Evolutionary conservation across 2,329 filamentous ascomycete species (phyloP), one percentile per base, ranked within the genome.

Genomic region (Cordyceps tenuipes): DNA sequence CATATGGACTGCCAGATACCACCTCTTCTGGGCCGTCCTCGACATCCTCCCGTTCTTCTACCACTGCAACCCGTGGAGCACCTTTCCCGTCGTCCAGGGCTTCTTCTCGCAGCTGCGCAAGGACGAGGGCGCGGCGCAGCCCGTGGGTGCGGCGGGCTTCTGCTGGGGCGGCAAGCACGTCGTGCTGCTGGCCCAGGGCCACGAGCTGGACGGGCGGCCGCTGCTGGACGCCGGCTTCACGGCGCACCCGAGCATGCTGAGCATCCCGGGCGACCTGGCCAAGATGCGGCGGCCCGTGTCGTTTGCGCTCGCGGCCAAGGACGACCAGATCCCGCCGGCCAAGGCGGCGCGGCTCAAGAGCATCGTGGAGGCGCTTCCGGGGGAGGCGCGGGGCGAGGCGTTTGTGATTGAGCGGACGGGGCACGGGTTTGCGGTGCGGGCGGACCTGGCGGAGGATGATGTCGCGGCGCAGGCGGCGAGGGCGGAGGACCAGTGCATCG

Each of bases 121-220:
- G 44, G 68, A 71, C 31, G 67, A 70, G 44, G 69, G 69, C 12
- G 61, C 63, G 5, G 52, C 44, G 53, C 65, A 72, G 7, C 68
- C 70, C 17, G 70, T 86, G 50, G 82, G 77, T 23, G 79, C 75
- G 0, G 80, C 80, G 0, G 85, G 84, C 0, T 86, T 84, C 71
- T 86, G 82, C 73, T 87, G 83, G 83, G 84, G 84, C 26, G 84
- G 82, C 26, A 80, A 81, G 62, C 77, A 84, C 64, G 71, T 76
- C 2, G 67, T 82, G 9, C 67, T 76, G n/a, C 75, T 86, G 3
- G 72, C 76, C 12, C 73, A 76, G 17, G 72, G 75, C 62, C 63
- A 63, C 46, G 64, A 63, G 34, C 65, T 70, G 5, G 66, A 69
- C 19, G 69, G 64, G 43, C 67, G 67, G 62, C 69, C 73, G 3